These are phyloP conservation scores for Nakazawaea pomicola DNA, from an alignment of 805 yeast genomes.

Conservation along the genomic window DNA sequence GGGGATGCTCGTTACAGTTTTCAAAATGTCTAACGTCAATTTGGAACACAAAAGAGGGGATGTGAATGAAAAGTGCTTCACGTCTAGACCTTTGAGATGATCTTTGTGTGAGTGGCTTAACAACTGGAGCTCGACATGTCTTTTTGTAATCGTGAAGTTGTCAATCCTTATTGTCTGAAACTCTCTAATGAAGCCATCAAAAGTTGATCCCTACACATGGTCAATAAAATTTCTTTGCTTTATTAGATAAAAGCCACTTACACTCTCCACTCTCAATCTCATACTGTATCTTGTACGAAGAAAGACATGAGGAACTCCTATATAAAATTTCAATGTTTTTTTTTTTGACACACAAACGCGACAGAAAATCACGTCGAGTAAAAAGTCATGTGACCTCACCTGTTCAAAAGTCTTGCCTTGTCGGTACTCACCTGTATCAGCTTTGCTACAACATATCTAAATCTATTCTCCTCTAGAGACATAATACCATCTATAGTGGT, in stretches of 20 bases:
- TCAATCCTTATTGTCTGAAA: conserved; percentile 42
- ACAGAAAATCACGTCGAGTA: conserved; percentile 3
- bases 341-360: not conserved
- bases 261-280: conserved; percentile 10
- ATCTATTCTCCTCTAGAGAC: conserved; percentile 5
- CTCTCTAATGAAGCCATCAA: conserved; percentile 40
- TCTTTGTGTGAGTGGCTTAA: conserved; percentile 55
- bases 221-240: not conserved
- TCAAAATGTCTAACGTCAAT: conserved; percentile 25
- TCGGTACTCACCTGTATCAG: conserved; percentile 9
- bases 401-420: conserved; percentile 1
- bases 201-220: conserved; percentile 19
- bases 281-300: not conserved
- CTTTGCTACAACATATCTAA: conserved; percentile 4
- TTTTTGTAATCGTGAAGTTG: conserved; percentile 18
- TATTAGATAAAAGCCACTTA: not conserved
- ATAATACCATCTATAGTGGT: conserved; percentile 11
- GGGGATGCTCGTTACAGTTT: not conserved
- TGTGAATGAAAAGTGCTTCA: conserved; percentile 21
- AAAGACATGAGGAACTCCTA: not conserved
- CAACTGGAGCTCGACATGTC: conserved; percentile 22
- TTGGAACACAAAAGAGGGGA: conserved; percentile 43
- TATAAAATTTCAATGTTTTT: not conserved
- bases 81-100: conserved; percentile 44
- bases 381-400: conserved; percentile 1